phyloP scores from a whole-genome alignment of 768 basidiomycete species.

The Phallus indusiatus region DNA sequence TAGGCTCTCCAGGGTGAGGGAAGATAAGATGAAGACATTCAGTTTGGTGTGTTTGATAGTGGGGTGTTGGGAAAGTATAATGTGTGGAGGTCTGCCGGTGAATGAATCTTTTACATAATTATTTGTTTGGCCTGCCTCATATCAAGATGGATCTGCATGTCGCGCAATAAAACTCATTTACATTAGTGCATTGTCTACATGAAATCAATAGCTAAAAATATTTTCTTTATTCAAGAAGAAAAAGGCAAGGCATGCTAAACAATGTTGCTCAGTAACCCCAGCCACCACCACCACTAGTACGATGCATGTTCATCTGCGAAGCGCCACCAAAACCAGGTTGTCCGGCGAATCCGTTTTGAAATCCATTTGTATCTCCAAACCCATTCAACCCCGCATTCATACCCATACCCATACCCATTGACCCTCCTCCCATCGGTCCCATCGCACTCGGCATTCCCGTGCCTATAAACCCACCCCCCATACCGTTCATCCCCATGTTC shows the following conservation, averaged over 20 bases:
- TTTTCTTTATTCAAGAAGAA: neutral
- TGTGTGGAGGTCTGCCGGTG: too few species aligned
- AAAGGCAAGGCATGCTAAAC: neutral
- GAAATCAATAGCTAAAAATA: too few species aligned
- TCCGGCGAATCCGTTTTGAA: neutral
- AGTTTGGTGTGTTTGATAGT: too few species aligned
- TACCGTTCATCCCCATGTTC: slow-evolving; percentile 20
- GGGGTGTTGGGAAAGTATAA: too few species aligned
- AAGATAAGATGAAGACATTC: too few species aligned
- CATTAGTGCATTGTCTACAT: too few species aligned
- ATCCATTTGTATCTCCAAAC: neutral
- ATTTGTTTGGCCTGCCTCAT: too few species aligned
- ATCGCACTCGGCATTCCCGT: slow-evolving; percentile 14
- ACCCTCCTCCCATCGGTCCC: slow-evolving; percentile 11
- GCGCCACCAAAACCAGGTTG: slow-evolving; percentile 1
- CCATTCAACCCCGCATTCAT: slow-evolving; percentile 19
- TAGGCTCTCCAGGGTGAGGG: too few species aligned
- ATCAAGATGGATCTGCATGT: too few species aligned
- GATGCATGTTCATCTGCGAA: neutral
- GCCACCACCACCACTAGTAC: neutral
- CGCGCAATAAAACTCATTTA: too few species aligned
- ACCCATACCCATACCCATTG: slow-evolving; percentile 23
- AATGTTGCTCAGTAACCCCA: slow-evolving; percentile 2
- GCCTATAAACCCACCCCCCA: slow-evolving; percentile 11
- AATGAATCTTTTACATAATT: too few species aligned